Evolutionary conservation across 371 early-diverging fungal genomes (phyloP), one percentile per base, ranked within the genome.

Genomic region (Mortierella sp.): DNA sequence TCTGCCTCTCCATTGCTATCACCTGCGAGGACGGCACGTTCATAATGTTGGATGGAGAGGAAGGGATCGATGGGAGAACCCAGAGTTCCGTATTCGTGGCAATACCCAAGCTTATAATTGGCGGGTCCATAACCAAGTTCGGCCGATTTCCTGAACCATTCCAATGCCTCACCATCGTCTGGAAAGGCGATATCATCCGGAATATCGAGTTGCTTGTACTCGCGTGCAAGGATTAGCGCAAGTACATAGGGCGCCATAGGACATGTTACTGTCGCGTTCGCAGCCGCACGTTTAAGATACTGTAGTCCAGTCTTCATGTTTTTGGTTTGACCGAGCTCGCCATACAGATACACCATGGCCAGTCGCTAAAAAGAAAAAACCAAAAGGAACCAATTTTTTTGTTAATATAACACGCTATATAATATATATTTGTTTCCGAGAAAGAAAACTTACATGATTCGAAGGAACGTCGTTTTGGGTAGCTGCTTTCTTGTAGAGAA

Each of bases 11-110:
- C 66, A 12, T 50, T 53, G 4, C 92, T 88, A 59, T 97, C 90
- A 26, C 92, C 93, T 48, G 92, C 90, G 51, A 95, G 88, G 3
- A 98, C 96, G 1, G 98, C 97, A 21, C 87, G 82, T 50, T 84
- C 83, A 69, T 95, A 95, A 63, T 86, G 90, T 15, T 84, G 86
- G 34, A 95, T 88, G 11, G 92, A 91, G 7, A 88, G 60, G 34
- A 80, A 70, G 0, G 95, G 87, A 73, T 95, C 91, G 27, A 80
- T 60, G 0, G 81, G 73, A 30, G 91, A 89, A 11, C 80, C 83
- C 7, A 95, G 83, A 23, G 72, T 70, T 28, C 86, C 87, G 57
- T 84, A 87, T 68, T 95, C 95, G 66, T 93, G 93, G 58, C 94
- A 94, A 63, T 87, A 89, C 7, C 94, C 97, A 7, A 95, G 72